Base-by-base conservation (phyloP, 1,284 basidiomycete species). In the Irpex sp. region DNA sequence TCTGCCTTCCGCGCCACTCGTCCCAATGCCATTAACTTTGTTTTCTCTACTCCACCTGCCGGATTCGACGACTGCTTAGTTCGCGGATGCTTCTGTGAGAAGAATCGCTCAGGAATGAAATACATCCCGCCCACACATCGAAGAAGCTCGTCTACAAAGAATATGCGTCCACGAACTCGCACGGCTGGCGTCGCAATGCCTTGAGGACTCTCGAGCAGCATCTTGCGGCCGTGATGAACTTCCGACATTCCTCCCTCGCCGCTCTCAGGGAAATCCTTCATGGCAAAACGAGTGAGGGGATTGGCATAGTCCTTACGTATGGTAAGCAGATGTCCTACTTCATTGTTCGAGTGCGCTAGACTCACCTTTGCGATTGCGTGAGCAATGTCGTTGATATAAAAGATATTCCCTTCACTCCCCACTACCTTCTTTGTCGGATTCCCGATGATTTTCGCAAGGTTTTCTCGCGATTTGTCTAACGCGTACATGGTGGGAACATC, bases 221-320 rank as follows among this genome's bases (percentile, higher is more conserved):
- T 69, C 49, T 76, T 75, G 0, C 8, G 60, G 7, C 67, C 69
- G 57, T 76, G 63, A 17, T 65, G 66, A 0, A 70, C 65, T 37
- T 76, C 61, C 0, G 65, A 70, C 69, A 75, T 70, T 2, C 3
- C 4, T 3, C 63, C 63, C 21, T 62, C 62, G 15, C 60, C 57
- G 59, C 74, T 68, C 53, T 70, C 64, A 1, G 72, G 73, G 63
- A 73, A 76, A 17, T 70, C 66, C 31, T 61, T 57, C 71, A 75
- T 72, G 6, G 61, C 43, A 43, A 61, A 63, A 5, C 61, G 50
- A 0, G 67, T 74, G 1, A 72, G 57, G 0, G 70, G 72, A 59
- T 74, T 74, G 8, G 69, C 43, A 56, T 71, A 72, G 63, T 75
- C 72, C 75, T 75, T 67, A 5, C 47, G 5, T 6, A 53, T 54